Conservation (phyloP, 441 rosid genomes). For the Geranium incanum region DNA sequence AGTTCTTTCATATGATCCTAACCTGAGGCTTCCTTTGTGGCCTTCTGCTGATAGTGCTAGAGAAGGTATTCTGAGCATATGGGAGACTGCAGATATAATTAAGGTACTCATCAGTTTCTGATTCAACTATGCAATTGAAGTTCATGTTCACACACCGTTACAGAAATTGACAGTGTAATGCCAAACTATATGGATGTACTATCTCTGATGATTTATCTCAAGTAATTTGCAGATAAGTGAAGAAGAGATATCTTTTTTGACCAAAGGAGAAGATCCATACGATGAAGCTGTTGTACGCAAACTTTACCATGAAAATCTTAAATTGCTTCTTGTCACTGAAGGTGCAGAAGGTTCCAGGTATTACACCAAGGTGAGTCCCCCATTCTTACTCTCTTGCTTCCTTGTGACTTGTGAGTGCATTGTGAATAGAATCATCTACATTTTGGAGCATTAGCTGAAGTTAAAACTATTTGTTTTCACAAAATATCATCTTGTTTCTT, state of each 20-base stretch:
- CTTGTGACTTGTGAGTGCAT: background rate
- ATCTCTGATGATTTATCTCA: conserved; percentile 11
- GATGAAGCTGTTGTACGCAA: conserved; percentile 72
- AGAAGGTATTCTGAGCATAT: conserved; percentile 71
- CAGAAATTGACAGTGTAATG: background rate
- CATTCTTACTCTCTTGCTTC: background rate
- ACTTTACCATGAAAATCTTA: conserved; percentile 65
- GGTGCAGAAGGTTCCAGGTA: conserved; percentile 85
- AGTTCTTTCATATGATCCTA: conserved; percentile 80
- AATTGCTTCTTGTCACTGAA: conserved; percentile 80
- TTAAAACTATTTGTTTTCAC: background rate
- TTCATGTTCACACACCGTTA: background rate
- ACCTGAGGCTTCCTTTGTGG: conserved; percentile 90
- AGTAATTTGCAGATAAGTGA: conserved; percentile 56
- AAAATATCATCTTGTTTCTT: background rate
- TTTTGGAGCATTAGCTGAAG: background rate
- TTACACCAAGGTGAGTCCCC: conserved; percentile 67
- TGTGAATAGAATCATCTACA: background rate
- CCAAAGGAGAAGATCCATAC: conserved; percentile 84
- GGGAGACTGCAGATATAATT: conserved; percentile 81
- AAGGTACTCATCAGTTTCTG: conserved; percentile 37
- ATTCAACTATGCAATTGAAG: background rate
- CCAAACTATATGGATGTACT: background rate
- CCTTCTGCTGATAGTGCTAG: conserved; percentile 73
- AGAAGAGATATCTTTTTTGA: conserved; percentile 79